Evolutionary conservation across 805 yeast genomes (phyloP).

Genomic region (Lipomyces orientalis): DNA sequence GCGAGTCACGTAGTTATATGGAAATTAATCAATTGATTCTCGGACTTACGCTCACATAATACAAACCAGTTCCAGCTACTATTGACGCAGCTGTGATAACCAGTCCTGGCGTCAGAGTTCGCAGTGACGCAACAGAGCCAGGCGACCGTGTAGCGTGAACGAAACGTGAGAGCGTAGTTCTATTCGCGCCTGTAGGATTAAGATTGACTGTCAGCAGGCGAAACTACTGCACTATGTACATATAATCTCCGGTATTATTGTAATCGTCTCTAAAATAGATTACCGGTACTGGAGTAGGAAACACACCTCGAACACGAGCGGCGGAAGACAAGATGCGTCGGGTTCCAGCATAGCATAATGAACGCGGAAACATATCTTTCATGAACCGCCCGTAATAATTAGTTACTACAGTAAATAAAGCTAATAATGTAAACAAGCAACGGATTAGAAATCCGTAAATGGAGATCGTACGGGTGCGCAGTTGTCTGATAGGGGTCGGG

Average conservation of each 20-base stretch:
- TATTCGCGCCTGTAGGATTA: not conserved
- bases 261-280: not conserved
- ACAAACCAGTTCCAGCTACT: slow-evolving; percentile 1
- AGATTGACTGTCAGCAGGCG: not conserved
- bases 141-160: not conserved
- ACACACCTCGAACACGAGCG: not conserved
- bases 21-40: not conserved
- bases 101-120: not conserved
- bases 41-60: not conserved
- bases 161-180: not conserved
- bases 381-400: too few species aligned
- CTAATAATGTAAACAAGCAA: too few species aligned
- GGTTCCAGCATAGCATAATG: not conserved
- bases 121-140: not conserved
- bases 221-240: not conserved
- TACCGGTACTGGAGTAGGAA: not conserved
- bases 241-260: not conserved
- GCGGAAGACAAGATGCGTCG: not conserved
- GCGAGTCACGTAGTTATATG: not conserved
- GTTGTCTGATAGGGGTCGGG: too few species aligned
- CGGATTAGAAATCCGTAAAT: too few species aligned
- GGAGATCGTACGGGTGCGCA: too few species aligned
- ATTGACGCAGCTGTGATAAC: not conserved
- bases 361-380: not conserved
- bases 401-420: too few species aligned